Conservation (phyloP, 139 green algal species). For the Haematococcus lacustris region DNA sequence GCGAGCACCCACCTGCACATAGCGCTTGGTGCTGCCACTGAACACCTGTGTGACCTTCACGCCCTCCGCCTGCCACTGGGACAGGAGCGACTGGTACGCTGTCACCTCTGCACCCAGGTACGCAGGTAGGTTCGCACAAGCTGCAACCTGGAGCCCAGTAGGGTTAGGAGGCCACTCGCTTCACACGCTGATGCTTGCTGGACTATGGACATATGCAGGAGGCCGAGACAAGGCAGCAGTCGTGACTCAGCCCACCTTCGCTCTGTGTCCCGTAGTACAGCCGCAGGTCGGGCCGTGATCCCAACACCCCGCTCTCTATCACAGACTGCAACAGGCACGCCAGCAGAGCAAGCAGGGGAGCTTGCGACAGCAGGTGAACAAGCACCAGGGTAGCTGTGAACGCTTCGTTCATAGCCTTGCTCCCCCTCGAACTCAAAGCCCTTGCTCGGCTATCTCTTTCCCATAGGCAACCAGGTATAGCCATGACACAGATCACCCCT, state of each 20-base stretch:
- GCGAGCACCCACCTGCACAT: slow-evolving; percentile 27
- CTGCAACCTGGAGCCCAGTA: background rate
- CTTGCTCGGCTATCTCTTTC: background rate
- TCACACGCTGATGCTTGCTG: background rate
- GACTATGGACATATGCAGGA: background rate
- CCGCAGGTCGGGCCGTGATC: slow-evolving; percentile 39
- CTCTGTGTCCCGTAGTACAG: slow-evolving; percentile 74
- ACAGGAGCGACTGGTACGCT: slow-evolving; percentile 31
- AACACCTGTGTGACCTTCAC: slow-evolving; percentile 54
- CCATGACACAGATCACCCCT: background rate
- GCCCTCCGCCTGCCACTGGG: slow-evolving; percentile 54
- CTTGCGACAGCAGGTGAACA: background rate
- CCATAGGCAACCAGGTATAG: background rate
- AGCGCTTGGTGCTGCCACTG: slow-evolving; percentile 32
- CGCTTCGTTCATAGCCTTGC: background rate
- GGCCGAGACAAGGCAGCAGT: background rate
- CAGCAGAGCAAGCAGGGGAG: background rate
- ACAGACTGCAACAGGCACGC: slow-evolving; percentile 25
- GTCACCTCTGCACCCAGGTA: slow-evolving; percentile 7
- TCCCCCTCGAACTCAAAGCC: background rate
- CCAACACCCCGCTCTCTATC: slow-evolving; percentile 50
- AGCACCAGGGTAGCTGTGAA: background rate
- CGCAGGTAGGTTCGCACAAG: slow-evolving; percentile 13
- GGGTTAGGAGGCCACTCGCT: background rate
- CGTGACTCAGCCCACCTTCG: slow-evolving; percentile 4